Conservation (phyloP, 345 rosid species). For the Boechera retrofracta region DNA sequence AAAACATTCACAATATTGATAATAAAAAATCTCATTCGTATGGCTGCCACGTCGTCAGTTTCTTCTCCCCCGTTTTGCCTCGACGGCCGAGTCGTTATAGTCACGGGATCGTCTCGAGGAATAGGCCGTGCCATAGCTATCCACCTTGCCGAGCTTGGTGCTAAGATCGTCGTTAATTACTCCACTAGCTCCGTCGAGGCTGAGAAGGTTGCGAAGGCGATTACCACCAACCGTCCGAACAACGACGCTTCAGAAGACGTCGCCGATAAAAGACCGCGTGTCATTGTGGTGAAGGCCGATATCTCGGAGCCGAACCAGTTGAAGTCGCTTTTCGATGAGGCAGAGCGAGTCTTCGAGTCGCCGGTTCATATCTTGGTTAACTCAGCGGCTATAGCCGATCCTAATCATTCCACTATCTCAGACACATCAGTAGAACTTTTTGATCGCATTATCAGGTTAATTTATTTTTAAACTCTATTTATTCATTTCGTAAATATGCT, state of each 20-base stretch:
- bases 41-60: conserved; percentile 20
- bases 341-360: conserved; percentile 54
- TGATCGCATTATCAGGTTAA: conserved; percentile 11
- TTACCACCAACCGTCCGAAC: neutral
- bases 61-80: neutral
- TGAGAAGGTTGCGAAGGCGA: conserved; percentile 49
- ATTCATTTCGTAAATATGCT: too few relatives aligned
- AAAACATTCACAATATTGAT: neutral
- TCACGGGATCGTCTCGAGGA: conserved; percentile 5
- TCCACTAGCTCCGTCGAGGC: conserved; percentile 56
- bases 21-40: neutral
- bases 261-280: conserved; percentile 15
- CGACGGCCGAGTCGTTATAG: neutral
- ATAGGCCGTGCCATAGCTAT: conserved; percentile 62
- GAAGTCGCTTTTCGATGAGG: conserved; percentile 56
- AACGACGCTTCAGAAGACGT: neutral
- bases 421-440: conserved; percentile 48
- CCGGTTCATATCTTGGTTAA: conserved; percentile 46
- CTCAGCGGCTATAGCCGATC: conserved; percentile 40
- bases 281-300: conserved; percentile 53
- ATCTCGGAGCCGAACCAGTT: conserved; percentile 64
- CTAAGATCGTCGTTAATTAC: conserved; percentile 58
- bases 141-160: conserved; percentile 66
- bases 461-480: too few relatives aligned
- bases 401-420: conserved; percentile 53